Evolutionary conservation across 352 stramenopile species (phyloP).

Genomic region (Elongisporangium anandrum): DNA sequence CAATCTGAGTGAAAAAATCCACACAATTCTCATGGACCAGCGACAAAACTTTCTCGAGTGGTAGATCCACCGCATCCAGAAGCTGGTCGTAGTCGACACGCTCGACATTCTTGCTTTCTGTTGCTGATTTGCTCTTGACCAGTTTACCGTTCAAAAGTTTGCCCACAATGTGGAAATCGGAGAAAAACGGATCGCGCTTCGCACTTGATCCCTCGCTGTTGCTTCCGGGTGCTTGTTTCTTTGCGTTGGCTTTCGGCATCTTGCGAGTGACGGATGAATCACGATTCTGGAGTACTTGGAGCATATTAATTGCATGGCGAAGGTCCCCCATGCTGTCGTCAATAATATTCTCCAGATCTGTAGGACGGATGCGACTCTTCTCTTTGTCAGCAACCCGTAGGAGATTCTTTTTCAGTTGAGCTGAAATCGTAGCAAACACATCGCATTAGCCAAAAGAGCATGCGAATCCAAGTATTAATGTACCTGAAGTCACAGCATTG

Average conservation of each 20-base stretch:
- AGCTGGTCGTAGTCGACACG: conserved; percentile 38
- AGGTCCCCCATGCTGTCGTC: conserved; percentile 72
- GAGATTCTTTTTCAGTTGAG: conserved; percentile 73
- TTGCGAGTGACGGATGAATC: conserved; percentile 1
- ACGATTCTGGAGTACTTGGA: conserved; percentile 40
- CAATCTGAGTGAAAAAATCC: conserved; percentile 69
- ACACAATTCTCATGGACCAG: conserved; percentile 74
- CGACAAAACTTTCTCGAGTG: conserved; percentile 51
- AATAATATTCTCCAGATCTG: conserved; percentile 43
- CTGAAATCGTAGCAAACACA: conserved; percentile 7
- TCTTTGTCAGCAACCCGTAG: conserved; percentile 33
- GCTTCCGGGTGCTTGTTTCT: not conserved
- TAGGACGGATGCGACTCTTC: conserved; percentile 14
- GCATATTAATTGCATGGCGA: conserved; percentile 74
- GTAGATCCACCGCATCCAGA: conserved; percentile 48
- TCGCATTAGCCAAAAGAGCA: not conserved
- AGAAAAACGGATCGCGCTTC: conserved; percentile 69
- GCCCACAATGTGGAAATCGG: conserved; percentile 76
- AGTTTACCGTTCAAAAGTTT: conserved; percentile 75
- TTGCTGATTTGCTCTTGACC: conserved; percentile 17
- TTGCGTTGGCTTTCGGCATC: conserved; percentile 5
- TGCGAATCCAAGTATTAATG: no score
- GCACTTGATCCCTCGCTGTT: not conserved
- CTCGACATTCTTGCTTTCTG: conserved; percentile 5
- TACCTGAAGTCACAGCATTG: conserved; percentile 72